These are phyloP conservation scores for Melaleuca alternifolia DNA, from an alignment of 345 rosid species.

Conservation along the genomic window DNA sequence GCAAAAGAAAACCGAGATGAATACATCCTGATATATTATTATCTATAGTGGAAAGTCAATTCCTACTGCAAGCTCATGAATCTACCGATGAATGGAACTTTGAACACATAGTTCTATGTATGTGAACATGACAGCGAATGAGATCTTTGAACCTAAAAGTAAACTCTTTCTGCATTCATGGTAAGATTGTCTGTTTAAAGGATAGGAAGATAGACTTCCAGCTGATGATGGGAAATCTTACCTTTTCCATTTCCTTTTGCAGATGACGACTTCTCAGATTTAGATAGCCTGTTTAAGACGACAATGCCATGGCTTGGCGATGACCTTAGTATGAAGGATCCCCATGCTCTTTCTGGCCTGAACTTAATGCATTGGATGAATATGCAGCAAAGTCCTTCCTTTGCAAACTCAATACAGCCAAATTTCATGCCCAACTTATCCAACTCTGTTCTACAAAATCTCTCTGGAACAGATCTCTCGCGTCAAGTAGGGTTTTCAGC, in stretches of 20 bases:
- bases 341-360: constrained; percentile 54
- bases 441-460: constrained; percentile 33
- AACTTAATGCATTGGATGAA: constrained; percentile 93
- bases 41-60: not conserved
- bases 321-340: constrained; percentile 58
- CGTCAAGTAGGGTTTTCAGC: constrained; percentile 37
- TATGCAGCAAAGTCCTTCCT: constrained; percentile 62
- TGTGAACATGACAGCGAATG: not conserved
- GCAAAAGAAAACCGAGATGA: not conserved
- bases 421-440: constrained; percentile 35
- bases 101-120: not conserved
- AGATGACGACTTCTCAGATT: constrained; percentile 70
- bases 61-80: not conserved
- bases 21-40: not conserved
- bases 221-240: not conserved
- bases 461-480: constrained; percentile 35
- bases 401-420: constrained; percentile 38
- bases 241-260: constrained; percentile 9
- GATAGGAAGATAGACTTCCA: not conserved
- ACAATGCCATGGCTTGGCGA: constrained; percentile 90
- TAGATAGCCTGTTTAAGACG: constrained; percentile 71
- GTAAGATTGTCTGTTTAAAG: not conserved
- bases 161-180: not conserved
- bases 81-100: not conserved
- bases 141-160: not conserved